Evolutionary conservation across 78 protist genomes (phyloP), one percentile per base, ranked within the genome.

Genomic region (Emiliania huxleyi): DNA sequence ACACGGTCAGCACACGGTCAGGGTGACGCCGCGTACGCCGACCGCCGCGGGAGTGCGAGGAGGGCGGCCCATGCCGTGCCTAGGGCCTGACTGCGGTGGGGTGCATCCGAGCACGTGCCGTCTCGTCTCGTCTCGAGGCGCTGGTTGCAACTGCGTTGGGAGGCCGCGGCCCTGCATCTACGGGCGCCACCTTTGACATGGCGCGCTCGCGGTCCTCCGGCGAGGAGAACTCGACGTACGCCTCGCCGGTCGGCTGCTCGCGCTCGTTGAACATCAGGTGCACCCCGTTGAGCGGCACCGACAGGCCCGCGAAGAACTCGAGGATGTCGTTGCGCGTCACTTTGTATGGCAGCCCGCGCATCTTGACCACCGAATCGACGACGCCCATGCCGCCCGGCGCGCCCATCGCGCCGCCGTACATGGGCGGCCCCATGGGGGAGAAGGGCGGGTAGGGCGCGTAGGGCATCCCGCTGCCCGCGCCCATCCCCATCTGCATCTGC

Each of bases 271-370:
- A 71, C 44, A 71, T 21, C 37, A 91, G 42, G 48, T 91, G 93
- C 25, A 91, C 71, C 23, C 87, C 87, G 79, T 40, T 87, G 35
- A 37, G 69, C n/a, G 71, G 35, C 73, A 90, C 69, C 33, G 5
- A 8, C 22, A 90, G 38, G 4, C 45, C 45, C 26, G 33, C 18
- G 85, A 90, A 73, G 15, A 91, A 69, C n/a, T 69, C 71, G 44
- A 42, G 48, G 87, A 91, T 91, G 73, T 91, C 87, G 35, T 44
- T 2, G 46, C 37, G 46, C 18, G 83, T 91, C 44, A 40, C 87
- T 42, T 12, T 11, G 83, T 48, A 91, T 3, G 93, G 93, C 73
- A 91, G 33, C 29, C 93, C 93, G 46, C 93, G 52, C 56, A 91
- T 11, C 87, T 49, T 44, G 29, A 91, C 93, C 35, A 91, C 84